Percentiles rank a stretch among this genome's conserved stretches.
Conservation (phyloP, 306 rosid species). For the Rubus parviflorus region DNA sequence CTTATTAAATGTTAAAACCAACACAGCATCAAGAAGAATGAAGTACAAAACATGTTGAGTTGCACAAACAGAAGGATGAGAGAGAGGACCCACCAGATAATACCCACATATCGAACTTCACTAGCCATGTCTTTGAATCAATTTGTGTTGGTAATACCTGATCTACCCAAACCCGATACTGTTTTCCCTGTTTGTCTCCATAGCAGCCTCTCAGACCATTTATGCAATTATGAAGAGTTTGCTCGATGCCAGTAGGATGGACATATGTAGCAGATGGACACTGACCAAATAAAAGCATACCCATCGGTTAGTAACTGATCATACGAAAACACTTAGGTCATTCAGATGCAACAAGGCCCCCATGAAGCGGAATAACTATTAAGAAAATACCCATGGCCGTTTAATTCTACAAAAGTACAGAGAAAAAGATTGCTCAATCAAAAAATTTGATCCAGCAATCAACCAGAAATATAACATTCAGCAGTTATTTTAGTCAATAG, state of each 20-base stretch:
- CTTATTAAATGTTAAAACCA: not conserved
- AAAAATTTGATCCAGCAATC: not conserved
- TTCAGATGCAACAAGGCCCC: not conserved
- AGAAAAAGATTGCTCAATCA: not conserved
- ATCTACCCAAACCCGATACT: constrained; percentile 70
- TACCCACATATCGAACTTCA: constrained; percentile 78
- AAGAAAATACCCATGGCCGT: not conserved
- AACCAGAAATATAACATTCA: constrained; percentile 2
- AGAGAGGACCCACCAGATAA: constrained; percentile 44
- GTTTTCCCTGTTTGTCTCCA: constrained; percentile 80
- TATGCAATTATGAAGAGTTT: constrained; percentile 35
- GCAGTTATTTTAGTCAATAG: not conserved
- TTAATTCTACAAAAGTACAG: not conserved
- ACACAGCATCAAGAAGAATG: not conserved
- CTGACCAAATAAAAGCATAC: constrained; percentile 40
- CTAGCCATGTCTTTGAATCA: constrained; percentile 62
- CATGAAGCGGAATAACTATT: not conserved
- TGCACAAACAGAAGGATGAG: constrained; percentile 15
- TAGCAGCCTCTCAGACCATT: constrained; percentile 37
- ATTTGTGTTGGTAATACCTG: constrained; percentile 47
- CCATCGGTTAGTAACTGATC: constrained; percentile 9
- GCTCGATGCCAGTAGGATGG: constrained; percentile 71
- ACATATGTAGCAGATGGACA: constrained; percentile 48
- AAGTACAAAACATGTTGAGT: not conserved
- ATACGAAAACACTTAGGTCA: not conserved